Base-by-base conservation (phyloP, 2,329 filamentous ascomycete species). In the Claviceps spartinae region DNA sequence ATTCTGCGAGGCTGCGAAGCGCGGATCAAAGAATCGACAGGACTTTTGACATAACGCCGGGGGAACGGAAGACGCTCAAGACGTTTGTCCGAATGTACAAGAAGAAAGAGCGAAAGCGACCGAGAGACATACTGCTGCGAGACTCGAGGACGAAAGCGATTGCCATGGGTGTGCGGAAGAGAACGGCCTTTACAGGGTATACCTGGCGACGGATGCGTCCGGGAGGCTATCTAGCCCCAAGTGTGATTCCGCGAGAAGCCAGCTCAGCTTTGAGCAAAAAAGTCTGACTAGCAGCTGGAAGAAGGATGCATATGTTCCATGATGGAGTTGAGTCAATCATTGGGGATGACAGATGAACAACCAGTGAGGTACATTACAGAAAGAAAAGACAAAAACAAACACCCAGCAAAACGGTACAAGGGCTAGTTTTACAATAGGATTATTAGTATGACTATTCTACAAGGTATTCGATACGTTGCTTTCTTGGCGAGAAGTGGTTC, bases 101-200 rank as follows among this genome's bases (percentile, higher is more conserved):
- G 5, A 73, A 70, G 48, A 85, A 82, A 61, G 84, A 90, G 63
- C 83, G 77, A 63, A 93, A 87, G 65, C 71, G 90, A 55, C 82
- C 91, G 0, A 76, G 90, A n/a, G 93, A 98, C 66, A 85, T 85
- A 60, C 69, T 97, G 53, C 70, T 97, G 30, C 76, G 91, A 44
- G 91, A 97, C 65, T 76, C 75, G 26, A 68, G 72, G 8, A 77
- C 84, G 6, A 83, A 81, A 42, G 75, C 74, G 42, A 72, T 75
- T 16, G 88, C 85, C n/a, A 71, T 97, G 66, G 82, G 87, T 58
- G 76, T 93, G 57, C 79, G 93, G 54, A 95, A 91, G 68, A 78
- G 77, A 63, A 85, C 79, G 26, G 89, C 88, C 0, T 97, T 97
- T 66, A 68, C 94, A 55, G 91, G 91, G 1, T 98, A 98, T 64